A percentile compares a stretch with the other conserved stretches of the same genome.
Conservation (phyloP, 1,284 basidiomycete species). For the Leccinum ponderosum region DNA sequence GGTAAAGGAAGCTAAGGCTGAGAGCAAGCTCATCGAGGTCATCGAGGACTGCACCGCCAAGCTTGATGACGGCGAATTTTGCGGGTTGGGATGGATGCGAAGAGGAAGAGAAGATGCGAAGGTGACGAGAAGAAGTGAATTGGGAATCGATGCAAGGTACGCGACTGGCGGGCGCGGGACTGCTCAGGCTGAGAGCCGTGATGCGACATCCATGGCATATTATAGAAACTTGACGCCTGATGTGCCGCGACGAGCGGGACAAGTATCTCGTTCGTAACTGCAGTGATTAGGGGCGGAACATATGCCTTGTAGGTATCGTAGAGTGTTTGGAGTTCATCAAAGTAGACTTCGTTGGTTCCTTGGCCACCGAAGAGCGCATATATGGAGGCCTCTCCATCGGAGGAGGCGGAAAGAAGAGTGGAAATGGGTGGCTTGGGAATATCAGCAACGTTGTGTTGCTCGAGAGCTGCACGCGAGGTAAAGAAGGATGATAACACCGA, state of each 20-base stretch:
- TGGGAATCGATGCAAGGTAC: conserved; percentile 95
- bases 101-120: conserved; percentile 91
- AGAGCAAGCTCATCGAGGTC: conserved; percentile 90
- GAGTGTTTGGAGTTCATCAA: conserved; percentile 91
- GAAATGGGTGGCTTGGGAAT: conserved; percentile 69
- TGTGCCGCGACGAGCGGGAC: conserved; percentile 70
- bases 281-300: conserved; percentile 69
- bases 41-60: conserved; percentile 91
- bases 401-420: conserved; percentile 74
- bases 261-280: conserved; percentile 69
- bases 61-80: conserved; percentile 93
- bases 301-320: conserved; percentile 92
- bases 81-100: conserved; percentile 82
- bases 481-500: conserved; percentile 82
- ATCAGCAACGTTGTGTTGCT: conserved; percentile 56
- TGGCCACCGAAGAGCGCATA: conserved; percentile 99
- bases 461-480: conserved; percentile 72
- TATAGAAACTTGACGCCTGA: conserved; percentile 69
- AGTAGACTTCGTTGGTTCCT: conserved; percentile 97
- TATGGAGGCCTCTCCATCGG: conserved; percentile 72
- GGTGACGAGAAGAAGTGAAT: conserved; percentile 94
- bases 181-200: conserved; percentile 84
- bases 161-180: conserved; percentile 71
- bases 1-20: conserved; percentile 91
- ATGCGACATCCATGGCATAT: conserved; percentile 79